phyloP scores from a whole-genome alignment of 768 basidiomycete species.

The Lactarius sanguifluus region DNA sequence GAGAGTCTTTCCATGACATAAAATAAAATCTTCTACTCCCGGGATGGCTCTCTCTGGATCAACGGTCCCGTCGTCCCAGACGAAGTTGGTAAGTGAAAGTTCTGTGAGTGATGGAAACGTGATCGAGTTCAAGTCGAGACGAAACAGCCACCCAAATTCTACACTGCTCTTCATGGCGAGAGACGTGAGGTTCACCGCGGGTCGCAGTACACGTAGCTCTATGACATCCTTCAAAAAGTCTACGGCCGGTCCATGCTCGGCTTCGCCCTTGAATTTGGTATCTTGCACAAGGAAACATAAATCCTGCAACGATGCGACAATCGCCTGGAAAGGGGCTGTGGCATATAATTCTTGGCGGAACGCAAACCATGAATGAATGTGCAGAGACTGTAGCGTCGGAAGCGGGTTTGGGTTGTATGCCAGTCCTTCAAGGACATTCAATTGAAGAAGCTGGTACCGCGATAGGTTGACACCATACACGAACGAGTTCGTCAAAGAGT shows the following conservation, averaged over 20 bases:
- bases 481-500: background rate
- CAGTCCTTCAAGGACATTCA: background rate
- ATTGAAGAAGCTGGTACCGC: background rate
- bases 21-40: background rate
- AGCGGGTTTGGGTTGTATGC: conserved; percentile 2
- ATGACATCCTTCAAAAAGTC: background rate
- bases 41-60: background rate
- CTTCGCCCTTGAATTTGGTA: background rate
- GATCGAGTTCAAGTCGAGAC: background rate
- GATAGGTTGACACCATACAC: background rate
- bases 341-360: background rate
- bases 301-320: background rate
- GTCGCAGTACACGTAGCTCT: background rate
- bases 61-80: background rate
- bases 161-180: background rate
- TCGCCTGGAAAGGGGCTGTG: background rate
- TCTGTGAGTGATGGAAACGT: background rate
- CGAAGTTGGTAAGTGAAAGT: background rate
- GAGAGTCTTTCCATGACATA: background rate
- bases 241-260: too few relatives aligned
- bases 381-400: background rate
- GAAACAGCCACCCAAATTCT: background rate
- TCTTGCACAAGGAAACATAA: background rate
- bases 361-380: background rate
- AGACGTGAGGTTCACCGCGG: background rate